phyloP scores from a whole-genome alignment of 345 rosid genomes.

The Salix brachista region DNA sequence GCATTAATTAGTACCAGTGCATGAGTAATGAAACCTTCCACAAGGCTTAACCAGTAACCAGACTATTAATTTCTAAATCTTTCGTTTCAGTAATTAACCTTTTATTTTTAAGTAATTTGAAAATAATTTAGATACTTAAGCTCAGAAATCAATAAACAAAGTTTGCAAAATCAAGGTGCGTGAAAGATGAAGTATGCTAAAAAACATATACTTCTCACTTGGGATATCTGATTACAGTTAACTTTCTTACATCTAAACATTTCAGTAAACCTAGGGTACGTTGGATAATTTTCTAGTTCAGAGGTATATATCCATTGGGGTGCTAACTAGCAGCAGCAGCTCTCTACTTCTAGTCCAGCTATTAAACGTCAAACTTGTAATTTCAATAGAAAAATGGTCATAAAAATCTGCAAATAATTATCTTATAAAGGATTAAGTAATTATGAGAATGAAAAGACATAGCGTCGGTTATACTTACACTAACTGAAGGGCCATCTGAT shows the following conservation, averaged over 20 bases:
- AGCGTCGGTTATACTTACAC: constrained; percentile 42
- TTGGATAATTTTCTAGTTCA: not conserved
- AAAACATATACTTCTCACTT: not conserved
- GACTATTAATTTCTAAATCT: too few species aligned
- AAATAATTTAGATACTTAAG: too few species aligned
- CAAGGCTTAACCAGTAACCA: too few species aligned
- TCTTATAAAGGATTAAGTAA: not conserved
- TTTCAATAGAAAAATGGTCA: not conserved
- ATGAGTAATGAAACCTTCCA: too few species aligned
- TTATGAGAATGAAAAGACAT: not conserved
- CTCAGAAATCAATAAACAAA: too few species aligned
- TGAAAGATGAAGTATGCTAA: too few species aligned
- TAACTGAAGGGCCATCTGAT: constrained; percentile 80
- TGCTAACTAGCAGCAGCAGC: not conserved
- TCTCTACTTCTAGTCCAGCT: not conserved
- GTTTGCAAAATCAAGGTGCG: too few species aligned
- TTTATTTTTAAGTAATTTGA: too few species aligned
- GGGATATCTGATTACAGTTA: not conserved
- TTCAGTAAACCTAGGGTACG: not conserved
- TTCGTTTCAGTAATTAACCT: too few species aligned
- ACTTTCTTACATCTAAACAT: not conserved
- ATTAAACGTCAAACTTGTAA: not conserved
- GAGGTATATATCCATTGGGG: not conserved
- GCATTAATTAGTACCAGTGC: too few species aligned
- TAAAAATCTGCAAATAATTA: too few species aligned